phyloP scores from a whole-genome alignment of 257 asterid species.

The Nicotiana tomentosiformis region DNA sequence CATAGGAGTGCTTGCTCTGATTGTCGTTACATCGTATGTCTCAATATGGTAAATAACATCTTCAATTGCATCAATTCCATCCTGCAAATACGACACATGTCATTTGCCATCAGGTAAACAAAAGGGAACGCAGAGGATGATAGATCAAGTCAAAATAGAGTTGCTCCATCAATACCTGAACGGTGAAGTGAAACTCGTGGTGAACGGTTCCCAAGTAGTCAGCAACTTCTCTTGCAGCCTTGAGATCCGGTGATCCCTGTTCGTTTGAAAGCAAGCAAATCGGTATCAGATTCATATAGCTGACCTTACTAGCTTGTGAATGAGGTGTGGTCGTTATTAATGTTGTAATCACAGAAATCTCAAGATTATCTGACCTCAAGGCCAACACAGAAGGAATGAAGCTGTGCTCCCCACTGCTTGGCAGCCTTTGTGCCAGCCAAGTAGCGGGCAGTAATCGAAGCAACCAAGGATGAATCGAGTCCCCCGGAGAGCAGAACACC shows the following conservation, averaged over 20 bases:
- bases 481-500: constrained; percentile 42
- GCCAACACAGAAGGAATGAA: constrained; percentile 95
- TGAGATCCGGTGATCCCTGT: constrained; percentile 90
- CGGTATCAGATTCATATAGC: background rate
- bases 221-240: constrained; percentile 91
- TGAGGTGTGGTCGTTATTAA: background rate
- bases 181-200: constrained; percentile 86
- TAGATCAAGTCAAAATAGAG: background rate
- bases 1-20: too few species aligned
- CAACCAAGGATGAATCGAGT: constrained; percentile 88
- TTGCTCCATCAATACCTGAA: constrained; percentile 44
- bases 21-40: background rate
- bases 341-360: background rate
- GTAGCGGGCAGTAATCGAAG: constrained; percentile 80
- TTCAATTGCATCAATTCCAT: constrained; percentile 94
- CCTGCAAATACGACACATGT: constrained; percentile 30
- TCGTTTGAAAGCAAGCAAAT: background rate
- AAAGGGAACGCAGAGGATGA: background rate
- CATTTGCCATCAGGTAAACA: background rate
- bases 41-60: constrained; percentile 89
- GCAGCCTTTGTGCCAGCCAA: constrained; percentile 73
- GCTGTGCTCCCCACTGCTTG: constrained; percentile 86
- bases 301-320: background rate
- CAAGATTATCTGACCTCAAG: constrained; percentile 50
- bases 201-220: constrained; percentile 89